Evolutionary conservation across 495 filamentous ascomycete species (phyloP).

Genomic region (Penicillium lividum): DNA sequence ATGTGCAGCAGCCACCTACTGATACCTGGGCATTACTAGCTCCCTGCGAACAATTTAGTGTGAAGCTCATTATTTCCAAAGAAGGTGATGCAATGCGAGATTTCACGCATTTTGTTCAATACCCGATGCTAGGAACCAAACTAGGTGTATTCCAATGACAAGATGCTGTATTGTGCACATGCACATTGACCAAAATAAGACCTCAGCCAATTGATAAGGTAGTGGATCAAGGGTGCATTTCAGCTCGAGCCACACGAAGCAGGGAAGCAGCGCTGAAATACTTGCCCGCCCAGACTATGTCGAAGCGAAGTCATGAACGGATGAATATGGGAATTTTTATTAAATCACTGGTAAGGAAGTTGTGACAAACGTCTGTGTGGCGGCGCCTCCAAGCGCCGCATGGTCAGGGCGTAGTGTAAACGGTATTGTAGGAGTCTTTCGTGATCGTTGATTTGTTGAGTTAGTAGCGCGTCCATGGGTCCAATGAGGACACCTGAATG

Average conservation of each 20-base stretch:
- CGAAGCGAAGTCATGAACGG: not conserved
- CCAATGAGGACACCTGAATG: slow-evolving; percentile 4
- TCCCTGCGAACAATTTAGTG: not conserved
- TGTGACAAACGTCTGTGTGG: not conserved
- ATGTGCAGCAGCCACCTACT: not conserved
- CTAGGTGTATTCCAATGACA: not conserved
- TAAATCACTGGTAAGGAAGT: not conserved
- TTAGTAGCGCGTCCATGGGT: slow-evolving; percentile 6
- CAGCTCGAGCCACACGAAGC: not conserved
- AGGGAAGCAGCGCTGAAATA: not conserved
- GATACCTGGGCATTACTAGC: slow-evolving; percentile 1
- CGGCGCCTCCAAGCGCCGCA: slow-evolving; percentile 5
- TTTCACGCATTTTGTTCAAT: not conserved
- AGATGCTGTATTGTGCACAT: not conserved
- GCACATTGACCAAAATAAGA: not conserved
- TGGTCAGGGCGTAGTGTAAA: not conserved
- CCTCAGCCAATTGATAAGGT: not conserved
- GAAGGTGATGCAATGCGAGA: not conserved
- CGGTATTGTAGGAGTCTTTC: not conserved
- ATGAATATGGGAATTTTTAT: too few relatives aligned
- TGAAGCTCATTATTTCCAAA: not conserved
- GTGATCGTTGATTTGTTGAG: not conserved
- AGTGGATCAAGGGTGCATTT: not conserved
- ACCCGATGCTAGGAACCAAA: not conserved
- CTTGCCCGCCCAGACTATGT: not conserved